Evolutionary conservation across 1,284 basidiomycete species (phyloP).

Genomic region (Inonotus obliquus): DNA sequence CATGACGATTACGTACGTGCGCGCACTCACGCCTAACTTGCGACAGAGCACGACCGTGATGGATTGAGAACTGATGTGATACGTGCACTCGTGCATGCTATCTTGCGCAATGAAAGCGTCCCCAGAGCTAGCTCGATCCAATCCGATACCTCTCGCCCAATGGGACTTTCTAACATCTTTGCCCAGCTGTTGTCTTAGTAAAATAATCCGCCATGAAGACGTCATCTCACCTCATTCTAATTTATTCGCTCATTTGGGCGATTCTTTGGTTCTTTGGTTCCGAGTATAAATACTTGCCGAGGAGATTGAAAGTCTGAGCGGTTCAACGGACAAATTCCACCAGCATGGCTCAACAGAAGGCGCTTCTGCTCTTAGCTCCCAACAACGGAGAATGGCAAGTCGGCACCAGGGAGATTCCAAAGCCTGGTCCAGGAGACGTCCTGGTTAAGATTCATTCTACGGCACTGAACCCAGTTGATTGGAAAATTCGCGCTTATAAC

Average conservation of each 20-base stretch:
- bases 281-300: no score
- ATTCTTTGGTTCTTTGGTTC: background rate
- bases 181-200: no score
- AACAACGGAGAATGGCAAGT: slow-evolving; percentile 26
- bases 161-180: no score
- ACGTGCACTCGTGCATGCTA: no score
- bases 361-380: slow-evolving; percentile 16
- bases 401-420: slow-evolving; percentile 20
- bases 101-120: no score
- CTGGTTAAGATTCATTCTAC: slow-evolving; percentile 37
- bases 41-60: no score
- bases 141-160: no score
- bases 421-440: slow-evolving; percentile 35
- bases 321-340: background rate
- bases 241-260: no score
- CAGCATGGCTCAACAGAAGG: slow-evolving; percentile 14
- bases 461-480: slow-evolving; percentile 40
- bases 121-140: no score
- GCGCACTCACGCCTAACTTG: no score
- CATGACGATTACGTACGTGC: no score
- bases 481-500: slow-evolving; percentile 33
- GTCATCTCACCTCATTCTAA: background rate
- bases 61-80: no score
- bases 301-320: background rate
- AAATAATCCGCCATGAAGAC: background rate